Conservation (phyloP, 1,284 basidiomycete species). For the Melampsora larici-populina region DNA sequence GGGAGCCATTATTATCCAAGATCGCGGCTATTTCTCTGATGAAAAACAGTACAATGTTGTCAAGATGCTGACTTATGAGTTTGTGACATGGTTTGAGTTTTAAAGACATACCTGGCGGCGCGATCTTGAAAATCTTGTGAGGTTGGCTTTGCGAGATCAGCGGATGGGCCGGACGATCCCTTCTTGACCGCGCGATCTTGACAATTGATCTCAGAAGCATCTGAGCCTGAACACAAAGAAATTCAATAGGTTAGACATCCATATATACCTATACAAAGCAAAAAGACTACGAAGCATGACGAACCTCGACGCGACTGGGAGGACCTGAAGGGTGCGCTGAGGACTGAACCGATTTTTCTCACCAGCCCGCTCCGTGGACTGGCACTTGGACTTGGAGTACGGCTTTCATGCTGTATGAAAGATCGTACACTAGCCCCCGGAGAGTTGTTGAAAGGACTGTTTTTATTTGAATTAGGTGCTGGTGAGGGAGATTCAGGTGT, state of each 20-base stretch:
- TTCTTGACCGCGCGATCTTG: not conserved
- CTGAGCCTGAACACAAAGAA: slow-evolving; percentile 16
- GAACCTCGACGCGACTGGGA: slow-evolving; percentile 20
- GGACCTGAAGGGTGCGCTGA: slow-evolving; percentile 30
- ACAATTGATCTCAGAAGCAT: slow-evolving; percentile 25
- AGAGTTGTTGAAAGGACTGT: not conserved
- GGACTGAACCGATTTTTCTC: slow-evolving; percentile 25
- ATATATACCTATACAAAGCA: not conserved
- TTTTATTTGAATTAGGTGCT: slow-evolving; percentile 7
- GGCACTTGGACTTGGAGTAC: slow-evolving; percentile 6
- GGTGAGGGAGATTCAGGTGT: slow-evolving; percentile 6
- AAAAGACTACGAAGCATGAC: not conserved
- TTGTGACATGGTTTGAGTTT: too few relatives aligned
- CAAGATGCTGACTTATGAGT: too few relatives aligned
- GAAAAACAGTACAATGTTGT: too few relatives aligned
- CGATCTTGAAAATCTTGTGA: too few relatives aligned
- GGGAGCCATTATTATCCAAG: not conserved
- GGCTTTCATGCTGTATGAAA: not conserved
- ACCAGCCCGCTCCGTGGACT: slow-evolving; percentile 3
- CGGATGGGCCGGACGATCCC: too few relatives aligned
- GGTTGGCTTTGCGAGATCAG: too few relatives aligned
- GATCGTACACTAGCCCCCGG: not conserved
- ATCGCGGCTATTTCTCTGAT: slow-evolving; percentile 6
- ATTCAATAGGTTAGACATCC: not conserved
- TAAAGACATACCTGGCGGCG: too few relatives aligned